Conservation (phyloP, 2,329 filamentous ascomycete species). For the Pyricularia grisea region DNA sequence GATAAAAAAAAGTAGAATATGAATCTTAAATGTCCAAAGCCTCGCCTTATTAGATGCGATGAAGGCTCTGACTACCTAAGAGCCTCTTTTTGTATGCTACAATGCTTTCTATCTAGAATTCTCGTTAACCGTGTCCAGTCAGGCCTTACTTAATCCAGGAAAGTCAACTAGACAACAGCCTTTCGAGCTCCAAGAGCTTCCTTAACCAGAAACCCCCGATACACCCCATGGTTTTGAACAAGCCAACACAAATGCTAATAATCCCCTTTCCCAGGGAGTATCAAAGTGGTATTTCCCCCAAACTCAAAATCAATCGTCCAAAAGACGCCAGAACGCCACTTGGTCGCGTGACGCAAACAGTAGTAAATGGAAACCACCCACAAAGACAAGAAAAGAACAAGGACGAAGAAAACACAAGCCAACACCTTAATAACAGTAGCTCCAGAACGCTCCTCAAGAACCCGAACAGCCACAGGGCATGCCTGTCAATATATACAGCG, state of each 20-base stretch:
- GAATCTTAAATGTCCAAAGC: not conserved
- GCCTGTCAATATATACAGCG: conserved; percentile 4
- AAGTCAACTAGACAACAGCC: conserved; percentile 6
- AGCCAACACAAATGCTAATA: conserved; percentile 4
- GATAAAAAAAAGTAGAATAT: not conserved
- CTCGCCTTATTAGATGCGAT: not conserved
- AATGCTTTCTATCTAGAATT: not conserved
- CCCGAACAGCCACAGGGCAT: not conserved
- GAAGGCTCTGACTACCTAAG: not conserved
- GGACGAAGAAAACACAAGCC: conserved; percentile 8
- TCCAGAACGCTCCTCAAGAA: not conserved
- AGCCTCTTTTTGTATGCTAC: not conserved
- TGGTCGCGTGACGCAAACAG: conserved; percentile 11
- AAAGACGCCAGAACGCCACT: conserved; percentile 13
- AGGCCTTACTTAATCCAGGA: not conserved
- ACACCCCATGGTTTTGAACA: not conserved
- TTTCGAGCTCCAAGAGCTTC: conserved; percentile 2
- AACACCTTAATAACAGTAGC: not conserved
- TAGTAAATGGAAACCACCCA: conserved; percentile 8
- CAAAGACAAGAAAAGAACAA: not conserved
- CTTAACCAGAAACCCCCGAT: not conserved
- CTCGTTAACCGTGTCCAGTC: not conserved
- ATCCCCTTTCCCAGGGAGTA: conserved; percentile 9
- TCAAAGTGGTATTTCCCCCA: conserved; percentile 12
- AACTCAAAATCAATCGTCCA: not conserved